Evolutionary conservation across 805 yeast genomes (phyloP), one percentile per base, ranked within the genome.

Genomic region (Candida montana): DNA sequence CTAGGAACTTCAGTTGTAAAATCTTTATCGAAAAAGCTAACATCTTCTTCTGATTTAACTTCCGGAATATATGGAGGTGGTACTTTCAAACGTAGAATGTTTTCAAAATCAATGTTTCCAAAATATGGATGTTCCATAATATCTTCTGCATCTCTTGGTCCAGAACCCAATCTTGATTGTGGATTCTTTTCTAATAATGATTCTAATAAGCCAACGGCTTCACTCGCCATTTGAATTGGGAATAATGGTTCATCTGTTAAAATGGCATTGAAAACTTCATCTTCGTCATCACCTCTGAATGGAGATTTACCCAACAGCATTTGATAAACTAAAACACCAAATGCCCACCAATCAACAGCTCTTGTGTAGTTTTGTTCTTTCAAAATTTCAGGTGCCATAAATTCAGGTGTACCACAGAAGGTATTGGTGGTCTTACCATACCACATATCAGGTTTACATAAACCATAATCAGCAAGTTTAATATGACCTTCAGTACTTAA

Each of bases 291-390:
- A 51, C 99, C 99, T 51, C 91, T 83, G 67, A 93, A 93, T 29
- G 99, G 99, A 7, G 96, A 86, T 64, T 91, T 95, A 39, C 96
- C 93, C 44, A 93, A 72, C 43, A 93, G 71, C 99, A 93, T 93
- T 65, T 93, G 99, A 64, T 91, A 93, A 50, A 93, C 70, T 49
- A 93, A 72, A 23, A 93, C 98, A 44, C 99, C 99, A 71, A 90
- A 88, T 1, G 99, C 98, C 99, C 99, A 93, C 99, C 99, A 93
- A 65, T 93, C 99, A 41, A 93, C 99, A 31, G 93, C 84, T 57
- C 95, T 79, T 40, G 89, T 93, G 57, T 93, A 93, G 45, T 81
- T 84, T 62, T 90, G 95, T 41, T 93, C 98, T 49, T 87, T 81
- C 57, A 93, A 71, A 51, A 93, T 91, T 64, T 93, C 99, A 0